These are phyloP conservation scores for Hemisphaericaspora nanyangensis DNA, from an alignment of 805 yeast genomes.

Conservation along the genomic window DNA sequence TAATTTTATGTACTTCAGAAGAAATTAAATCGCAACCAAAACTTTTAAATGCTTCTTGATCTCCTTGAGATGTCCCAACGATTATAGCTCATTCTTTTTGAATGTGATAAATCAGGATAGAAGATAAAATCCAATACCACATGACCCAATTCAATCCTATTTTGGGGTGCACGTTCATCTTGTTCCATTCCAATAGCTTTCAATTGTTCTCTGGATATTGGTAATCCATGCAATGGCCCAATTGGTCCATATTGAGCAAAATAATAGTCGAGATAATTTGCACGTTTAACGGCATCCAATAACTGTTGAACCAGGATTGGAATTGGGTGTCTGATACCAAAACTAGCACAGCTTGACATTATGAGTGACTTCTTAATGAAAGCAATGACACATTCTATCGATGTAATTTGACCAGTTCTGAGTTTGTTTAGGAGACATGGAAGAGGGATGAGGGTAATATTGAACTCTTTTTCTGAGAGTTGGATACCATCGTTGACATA, in stretches of 20 bases:
- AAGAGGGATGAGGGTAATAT: conserved; percentile 34
- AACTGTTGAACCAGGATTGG: too few species aligned
- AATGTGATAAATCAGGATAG: not conserved
- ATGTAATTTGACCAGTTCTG: conserved; percentile 27
- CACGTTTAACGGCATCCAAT: conserved; percentile 51
- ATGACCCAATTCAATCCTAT: conserved; percentile 32
- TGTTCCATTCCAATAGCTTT: conserved; percentile 47
- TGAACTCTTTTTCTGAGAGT: conserved; percentile 30
- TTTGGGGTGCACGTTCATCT: conserved; percentile 26
- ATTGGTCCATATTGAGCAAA: conserved; percentile 42
- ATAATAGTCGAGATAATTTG: conserved; percentile 51
- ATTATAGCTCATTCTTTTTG: not conserved
- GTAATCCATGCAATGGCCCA: conserved; percentile 67
- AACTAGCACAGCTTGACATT: conserved; percentile 43
- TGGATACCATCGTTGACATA: conserved; percentile 30
- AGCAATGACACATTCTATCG: conserved; percentile 38
- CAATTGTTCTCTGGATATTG: conserved; percentile 27
- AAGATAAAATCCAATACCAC: conserved; percentile 18
- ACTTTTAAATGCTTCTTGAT: not conserved
- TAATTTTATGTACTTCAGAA: too few species aligned
- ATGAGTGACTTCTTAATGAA: conserved; percentile 40
- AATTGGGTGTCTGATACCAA: conserved; percentile 12
- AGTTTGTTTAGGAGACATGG: conserved; percentile 23
- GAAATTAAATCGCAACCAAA: too few species aligned
- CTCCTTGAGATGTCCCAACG: not conserved